phyloP scores from a whole-genome alignment of 768 basidiomycete genomes.

The Boletus vermiculosoides region DNA sequence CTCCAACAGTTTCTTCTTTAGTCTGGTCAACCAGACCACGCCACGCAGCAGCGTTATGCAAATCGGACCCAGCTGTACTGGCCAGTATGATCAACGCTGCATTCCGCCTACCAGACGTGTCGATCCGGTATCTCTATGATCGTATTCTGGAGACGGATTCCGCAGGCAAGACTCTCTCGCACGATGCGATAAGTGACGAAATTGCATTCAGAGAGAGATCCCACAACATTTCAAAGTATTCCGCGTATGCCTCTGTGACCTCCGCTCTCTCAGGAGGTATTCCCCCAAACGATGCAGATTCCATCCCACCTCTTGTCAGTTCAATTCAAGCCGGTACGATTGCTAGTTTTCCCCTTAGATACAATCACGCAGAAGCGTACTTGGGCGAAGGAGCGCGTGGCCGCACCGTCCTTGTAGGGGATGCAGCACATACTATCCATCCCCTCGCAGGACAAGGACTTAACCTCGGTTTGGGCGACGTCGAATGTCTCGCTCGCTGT shows the following conservation, averaged over 20 bases:
- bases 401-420: slow-evolving; percentile 88
- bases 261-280: slow-evolving; percentile 43
- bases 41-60: slow-evolving; percentile 69
- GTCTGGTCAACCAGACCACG: slow-evolving; percentile 91
- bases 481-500: slow-evolving; percentile 64
- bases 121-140: slow-evolving; percentile 64
- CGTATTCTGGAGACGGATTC: slow-evolving; percentile 56
- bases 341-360: slow-evolving; percentile 88
- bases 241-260: slow-evolving; percentile 56
- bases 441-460: slow-evolving; percentile 96
- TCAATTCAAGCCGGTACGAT: slow-evolving; percentile 68
- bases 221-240: slow-evolving; percentile 61
- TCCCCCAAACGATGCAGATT: slow-evolving; percentile 58
- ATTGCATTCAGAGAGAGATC: slow-evolving; percentile 72
- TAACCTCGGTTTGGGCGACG: slow-evolving; percentile 91
- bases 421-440: slow-evolving; percentile 94
- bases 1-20: slow-evolving; percentile 73
- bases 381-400: slow-evolving; percentile 64
- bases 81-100: slow-evolving; percentile 83
- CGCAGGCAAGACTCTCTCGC: slow-evolving; percentile 45
- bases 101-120: slow-evolving; percentile 78
- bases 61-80: slow-evolving; percentile 62
- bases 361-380: slow-evolving; percentile 85
- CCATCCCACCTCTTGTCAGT: slow-evolving; percentile 72
- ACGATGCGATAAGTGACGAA: slow-evolving; percentile 54